Conservation (phyloP, 148 eudicot genomes). For the Camellia granthamiana region DNA sequence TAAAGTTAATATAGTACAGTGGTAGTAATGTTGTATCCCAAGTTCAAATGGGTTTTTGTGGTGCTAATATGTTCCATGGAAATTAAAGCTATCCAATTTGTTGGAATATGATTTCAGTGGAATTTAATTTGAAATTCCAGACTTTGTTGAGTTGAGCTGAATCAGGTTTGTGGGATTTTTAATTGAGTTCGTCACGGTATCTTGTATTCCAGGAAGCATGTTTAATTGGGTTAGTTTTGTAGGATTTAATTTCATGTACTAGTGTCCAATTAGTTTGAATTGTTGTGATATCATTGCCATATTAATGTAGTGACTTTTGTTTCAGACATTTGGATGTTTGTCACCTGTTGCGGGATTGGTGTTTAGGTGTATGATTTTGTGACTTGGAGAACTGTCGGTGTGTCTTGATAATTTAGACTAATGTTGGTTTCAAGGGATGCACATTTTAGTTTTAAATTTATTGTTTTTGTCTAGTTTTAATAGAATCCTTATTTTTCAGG, state of each 20-base stretch:
- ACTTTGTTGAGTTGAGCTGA: not conserved
- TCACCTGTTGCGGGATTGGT: not conserved
- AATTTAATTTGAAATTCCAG: no score
- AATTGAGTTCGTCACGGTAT: not conserved
- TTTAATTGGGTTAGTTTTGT: not conserved
- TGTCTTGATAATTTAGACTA: not conserved
- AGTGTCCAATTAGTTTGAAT: not conserved
- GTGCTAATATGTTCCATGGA: not conserved
- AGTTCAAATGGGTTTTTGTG: not conserved
- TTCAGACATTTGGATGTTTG: not conserved
- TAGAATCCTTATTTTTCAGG: slow-evolving; percentile 22
- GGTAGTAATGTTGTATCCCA: no score
- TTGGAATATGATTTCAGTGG: not conserved
- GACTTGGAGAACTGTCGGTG: not conserved
- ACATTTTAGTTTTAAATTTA: no score
- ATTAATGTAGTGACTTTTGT: not conserved
- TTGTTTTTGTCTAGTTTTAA: not conserved
- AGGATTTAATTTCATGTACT: not conserved
- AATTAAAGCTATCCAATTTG: not conserved
- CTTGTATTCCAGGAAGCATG: not conserved
- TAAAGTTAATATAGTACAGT: no score
- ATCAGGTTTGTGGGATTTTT: not conserved
- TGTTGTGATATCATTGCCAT: not conserved
- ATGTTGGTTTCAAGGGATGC: not conserved
- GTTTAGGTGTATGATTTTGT: not conserved